A percentile compares a stretch with the other conserved stretches of the same genome.
These are phyloP conservation scores for Boletus smithii DNA, from an alignment of 1,284 basidiomycete genomes.

Conservation along the genomic window DNA sequence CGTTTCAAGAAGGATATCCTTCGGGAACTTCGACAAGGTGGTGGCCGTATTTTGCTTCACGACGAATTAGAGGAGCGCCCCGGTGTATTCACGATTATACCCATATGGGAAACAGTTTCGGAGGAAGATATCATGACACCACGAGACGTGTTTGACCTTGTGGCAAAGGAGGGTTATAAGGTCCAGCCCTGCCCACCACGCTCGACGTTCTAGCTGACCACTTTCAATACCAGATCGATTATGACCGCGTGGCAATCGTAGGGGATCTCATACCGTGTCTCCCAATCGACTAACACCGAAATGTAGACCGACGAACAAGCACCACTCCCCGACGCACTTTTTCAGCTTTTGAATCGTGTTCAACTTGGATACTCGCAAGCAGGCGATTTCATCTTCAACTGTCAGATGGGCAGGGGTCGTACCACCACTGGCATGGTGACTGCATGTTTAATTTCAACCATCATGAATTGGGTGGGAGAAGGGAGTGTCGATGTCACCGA, in stretches of 20 bases:
- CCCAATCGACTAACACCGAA: slow-evolving; percentile 6
- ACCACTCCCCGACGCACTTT: slow-evolving; percentile 82
- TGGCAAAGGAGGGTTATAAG: slow-evolving; percentile 75
- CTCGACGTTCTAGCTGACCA: slow-evolving; percentile 9
- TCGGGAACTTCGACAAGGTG: slow-evolving; percentile 68
- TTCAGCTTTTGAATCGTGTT: slow-evolving; percentile 74
- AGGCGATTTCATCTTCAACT: slow-evolving; percentile 84
- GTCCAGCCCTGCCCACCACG: slow-evolving; percentile 30
- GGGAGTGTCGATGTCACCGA: slow-evolving; percentile 41
- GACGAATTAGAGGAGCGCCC: slow-evolving; percentile 95
- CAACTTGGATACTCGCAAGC: slow-evolving; percentile 57
- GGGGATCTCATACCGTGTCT: slow-evolving; percentile 24
- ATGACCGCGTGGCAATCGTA: slow-evolving; percentile 83
- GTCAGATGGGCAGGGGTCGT: slow-evolving; percentile 81
- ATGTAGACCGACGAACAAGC: slow-evolving; percentile 92
- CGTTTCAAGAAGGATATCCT: slow-evolving; percentile 90
- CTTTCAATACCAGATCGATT: slow-evolving; percentile 65
- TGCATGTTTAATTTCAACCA: slow-evolving; percentile 83
- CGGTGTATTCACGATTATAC: slow-evolving; percentile 85
- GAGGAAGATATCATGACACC: slow-evolving; percentile 94
- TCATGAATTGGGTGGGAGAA: slow-evolving; percentile 56
- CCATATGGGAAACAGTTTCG: slow-evolving; percentile 83
- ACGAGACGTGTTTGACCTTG: slow-evolving; percentile 75
- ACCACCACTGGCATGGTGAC: slow-evolving; percentile 94
- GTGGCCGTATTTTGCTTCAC: slow-evolving; percentile 86